Conservation (phyloP, 2,329 filamentous ascomycete genomes). For the Lecanoromycetidae sp. region DNA sequence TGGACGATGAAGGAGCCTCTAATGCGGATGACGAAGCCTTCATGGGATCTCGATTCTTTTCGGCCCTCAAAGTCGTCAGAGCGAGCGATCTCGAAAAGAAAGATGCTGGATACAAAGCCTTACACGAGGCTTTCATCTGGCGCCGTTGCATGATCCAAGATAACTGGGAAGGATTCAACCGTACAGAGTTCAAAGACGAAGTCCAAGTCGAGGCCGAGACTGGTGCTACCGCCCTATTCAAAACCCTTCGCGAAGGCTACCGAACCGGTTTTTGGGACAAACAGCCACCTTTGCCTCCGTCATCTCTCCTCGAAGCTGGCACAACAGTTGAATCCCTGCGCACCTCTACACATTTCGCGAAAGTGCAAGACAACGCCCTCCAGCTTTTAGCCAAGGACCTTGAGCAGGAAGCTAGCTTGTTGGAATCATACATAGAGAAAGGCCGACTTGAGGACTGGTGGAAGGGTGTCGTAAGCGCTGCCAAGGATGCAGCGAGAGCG, state of each 20-base stretch:
- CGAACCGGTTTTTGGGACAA: conserved; percentile 41
- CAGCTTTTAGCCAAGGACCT: conserved; percentile 60
- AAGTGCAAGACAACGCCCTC: conserved; percentile 51
- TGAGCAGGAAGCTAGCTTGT: conserved; percentile 54
- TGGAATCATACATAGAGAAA: conserved; percentile 55
- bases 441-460: conserved; percentile 61
- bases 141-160: conserved; percentile 73
- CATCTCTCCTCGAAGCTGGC: conserved; percentile 43
- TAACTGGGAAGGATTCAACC: conserved; percentile 70
- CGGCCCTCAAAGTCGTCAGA: conserved; percentile 52
- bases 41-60: conserved; percentile 55
- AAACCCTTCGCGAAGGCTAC: conserved; percentile 52
- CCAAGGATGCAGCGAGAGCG: conserved; percentile 3
- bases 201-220: conserved; percentile 51
- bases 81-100: conserved; percentile 42
- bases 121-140: conserved; percentile 60
- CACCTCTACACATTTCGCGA: conserved; percentile 40
- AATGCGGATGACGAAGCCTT: conserved; percentile 37
- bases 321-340: conserved; percentile 50
- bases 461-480: conserved; percentile 26
- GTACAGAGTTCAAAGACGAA: conserved; percentile 64
- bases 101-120: conserved; percentile 45
- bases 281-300: conserved; percentile 40
- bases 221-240: conserved; percentile 54
- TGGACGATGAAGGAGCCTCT: conserved; percentile 40